These are phyloP conservation scores for Taxillus chinensis DNA, from an alignment of 164 flowering plant species.

Conservation along the genomic window DNA sequence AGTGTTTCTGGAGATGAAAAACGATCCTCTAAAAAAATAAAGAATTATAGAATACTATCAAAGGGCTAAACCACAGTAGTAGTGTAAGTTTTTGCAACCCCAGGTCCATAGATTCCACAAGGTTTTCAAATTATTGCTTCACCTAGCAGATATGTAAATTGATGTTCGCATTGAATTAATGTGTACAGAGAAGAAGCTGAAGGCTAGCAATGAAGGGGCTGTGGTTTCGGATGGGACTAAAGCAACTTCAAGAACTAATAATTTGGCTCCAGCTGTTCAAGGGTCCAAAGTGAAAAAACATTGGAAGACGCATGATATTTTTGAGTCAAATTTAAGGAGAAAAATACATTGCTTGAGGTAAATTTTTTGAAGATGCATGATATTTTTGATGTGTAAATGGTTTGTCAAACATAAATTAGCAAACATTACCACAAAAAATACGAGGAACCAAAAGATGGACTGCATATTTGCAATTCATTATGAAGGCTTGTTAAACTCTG, in stretches of 20 bases:
- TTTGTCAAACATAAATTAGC: background rate
- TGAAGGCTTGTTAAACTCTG: no score
- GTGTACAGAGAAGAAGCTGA: no score
- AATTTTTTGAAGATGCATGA: background rate
- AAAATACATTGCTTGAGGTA: constrained; percentile 69
- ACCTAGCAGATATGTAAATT: no score
- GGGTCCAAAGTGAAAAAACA: constrained; percentile 54
- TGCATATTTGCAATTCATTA: no score
- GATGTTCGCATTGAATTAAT: no score
- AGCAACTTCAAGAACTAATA: constrained; percentile 28
- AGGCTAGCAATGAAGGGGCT: no score
- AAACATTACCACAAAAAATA: no score
- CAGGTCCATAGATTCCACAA: constrained; percentile 9
- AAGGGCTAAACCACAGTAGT: constrained; percentile 30
- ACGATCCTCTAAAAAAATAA: constrained; percentile 45
- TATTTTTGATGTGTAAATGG: background rate
- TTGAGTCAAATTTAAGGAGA: constrained; percentile 51
- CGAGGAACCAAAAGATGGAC: no score
- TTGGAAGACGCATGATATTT: no score
- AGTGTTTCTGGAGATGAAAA: constrained; percentile 62
- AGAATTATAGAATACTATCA: constrained; percentile 44
- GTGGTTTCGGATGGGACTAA: no score
- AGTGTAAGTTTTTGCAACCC: constrained; percentile 16
- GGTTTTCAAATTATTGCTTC: constrained; percentile 20
- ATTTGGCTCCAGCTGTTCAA: constrained; percentile 20